These are phyloP conservation scores for Cercospora janseana DNA, from an alignment of 2,329 filamentous ascomycete species.

Conservation along the genomic window DNA sequence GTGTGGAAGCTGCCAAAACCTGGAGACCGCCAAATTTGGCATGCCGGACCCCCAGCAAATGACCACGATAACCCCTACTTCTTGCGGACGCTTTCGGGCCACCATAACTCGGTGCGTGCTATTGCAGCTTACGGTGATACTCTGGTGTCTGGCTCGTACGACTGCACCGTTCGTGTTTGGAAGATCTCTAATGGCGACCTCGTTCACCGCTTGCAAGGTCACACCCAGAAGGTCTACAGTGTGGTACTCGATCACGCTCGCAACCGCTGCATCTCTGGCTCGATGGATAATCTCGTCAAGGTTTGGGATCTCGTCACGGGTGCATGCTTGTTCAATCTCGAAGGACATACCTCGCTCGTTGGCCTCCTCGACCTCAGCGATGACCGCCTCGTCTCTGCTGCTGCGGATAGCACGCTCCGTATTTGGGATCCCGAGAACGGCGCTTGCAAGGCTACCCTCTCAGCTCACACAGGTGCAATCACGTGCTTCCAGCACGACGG, in stretches of 20 bases:
- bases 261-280: constrained; percentile 94
- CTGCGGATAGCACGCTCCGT: constrained; percentile 88
- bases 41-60: constrained; percentile 70
- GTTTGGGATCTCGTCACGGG: constrained; percentile 94
- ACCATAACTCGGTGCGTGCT: constrained; percentile 89
- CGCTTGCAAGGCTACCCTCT: constrained; percentile 83
- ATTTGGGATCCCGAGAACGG: constrained; percentile 97
- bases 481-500: constrained; percentile 98
- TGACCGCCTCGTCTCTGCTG: constrained; percentile 88
- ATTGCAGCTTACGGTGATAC: constrained; percentile 94
- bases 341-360: constrained; percentile 89
- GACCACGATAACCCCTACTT: constrained; percentile 90
- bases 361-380: constrained; percentile 86
- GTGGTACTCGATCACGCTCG: constrained; percentile 90
- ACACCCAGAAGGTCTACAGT: constrained; percentile 92
- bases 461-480: constrained; percentile 93
- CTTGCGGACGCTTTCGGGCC: constrained; percentile 78
- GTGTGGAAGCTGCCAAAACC: constrained; percentile 91
- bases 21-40: constrained; percentile 73
- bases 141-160: constrained; percentile 95
- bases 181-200: constrained; percentile 93
- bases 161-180: constrained; percentile 93
- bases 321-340: constrained; percentile 79
- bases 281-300: constrained; percentile 97
- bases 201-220: constrained; percentile 78